Conservation (phyloP, 495 filamentous ascomycete species). For the Penicillium chermesinum region DNA sequence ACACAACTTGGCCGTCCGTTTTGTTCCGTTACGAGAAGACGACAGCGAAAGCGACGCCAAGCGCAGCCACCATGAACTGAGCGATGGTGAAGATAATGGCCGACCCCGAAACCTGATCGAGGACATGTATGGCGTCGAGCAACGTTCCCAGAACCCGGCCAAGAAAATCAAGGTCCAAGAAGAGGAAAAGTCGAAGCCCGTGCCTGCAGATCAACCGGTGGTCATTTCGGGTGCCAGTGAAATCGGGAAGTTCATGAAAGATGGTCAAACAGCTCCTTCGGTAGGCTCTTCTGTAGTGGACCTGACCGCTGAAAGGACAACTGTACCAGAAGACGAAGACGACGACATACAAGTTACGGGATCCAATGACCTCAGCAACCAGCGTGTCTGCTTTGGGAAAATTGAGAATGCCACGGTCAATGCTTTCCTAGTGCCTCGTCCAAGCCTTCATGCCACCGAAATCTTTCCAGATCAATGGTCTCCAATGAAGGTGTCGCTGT, state of each 20-base stretch:
- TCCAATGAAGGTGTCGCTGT: constrained; percentile 63
- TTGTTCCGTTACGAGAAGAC: constrained; percentile 18
- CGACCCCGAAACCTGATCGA: constrained; percentile 51
- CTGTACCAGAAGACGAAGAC: constrained; percentile 28
- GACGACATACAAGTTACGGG: constrained; percentile 43
- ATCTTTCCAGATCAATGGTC: constrained; percentile 57
- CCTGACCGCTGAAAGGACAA: constrained; percentile 41
- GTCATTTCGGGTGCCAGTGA: constrained; percentile 45
- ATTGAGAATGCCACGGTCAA: constrained; percentile 65
- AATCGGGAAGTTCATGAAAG: constrained; percentile 60
- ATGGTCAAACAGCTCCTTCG: constrained; percentile 37
- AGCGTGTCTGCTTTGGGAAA: constrained; percentile 83
- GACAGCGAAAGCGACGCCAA: constrained; percentile 26
- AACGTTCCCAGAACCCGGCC: constrained; percentile 54
- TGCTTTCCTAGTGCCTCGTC: constrained; percentile 62
- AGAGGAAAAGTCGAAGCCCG: constrained; percentile 34
- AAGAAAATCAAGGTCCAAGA: constrained; percentile 59
- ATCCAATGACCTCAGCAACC: constrained; percentile 37
- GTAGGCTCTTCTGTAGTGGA: constrained; percentile 51
- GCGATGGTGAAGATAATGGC: constrained; percentile 18
- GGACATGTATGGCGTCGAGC: constrained; percentile 64
- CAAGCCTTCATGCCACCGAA: constrained; percentile 40
- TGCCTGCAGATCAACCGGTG: constrained; percentile 36
- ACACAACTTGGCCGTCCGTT: constrained; percentile 24
- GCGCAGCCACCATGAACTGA: constrained; percentile 25